Evolutionary conservation across 345 rosid genomes (phyloP).

Genomic region (Theobroma cacao): DNA sequence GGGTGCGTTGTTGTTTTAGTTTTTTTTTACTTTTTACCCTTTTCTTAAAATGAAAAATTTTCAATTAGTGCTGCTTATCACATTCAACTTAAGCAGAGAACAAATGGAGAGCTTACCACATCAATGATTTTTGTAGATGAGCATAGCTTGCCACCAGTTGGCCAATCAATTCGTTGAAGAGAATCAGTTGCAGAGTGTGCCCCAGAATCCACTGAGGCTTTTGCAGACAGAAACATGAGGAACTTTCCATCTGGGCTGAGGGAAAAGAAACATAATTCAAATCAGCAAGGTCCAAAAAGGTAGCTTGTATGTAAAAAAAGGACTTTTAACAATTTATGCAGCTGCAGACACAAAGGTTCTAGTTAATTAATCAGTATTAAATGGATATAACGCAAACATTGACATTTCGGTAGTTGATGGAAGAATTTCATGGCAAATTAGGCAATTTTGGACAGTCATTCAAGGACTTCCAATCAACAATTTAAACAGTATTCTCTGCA

Average conservation of each 20-base stretch:
- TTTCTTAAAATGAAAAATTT: neutral
- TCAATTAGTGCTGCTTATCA: neutral
- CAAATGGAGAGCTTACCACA: constrained; percentile 53
- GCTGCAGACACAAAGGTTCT: neutral
- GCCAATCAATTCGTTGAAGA: constrained; percentile 82
- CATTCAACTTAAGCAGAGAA: neutral
- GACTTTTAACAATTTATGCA: neutral
- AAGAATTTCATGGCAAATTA: neutral
- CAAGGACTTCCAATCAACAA: neutral
- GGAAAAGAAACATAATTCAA: constrained; percentile 18
- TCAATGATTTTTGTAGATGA: constrained; percentile 47
- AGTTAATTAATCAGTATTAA: constrained; percentile 1
- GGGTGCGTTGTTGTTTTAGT: too few relatives aligned
- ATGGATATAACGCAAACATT: neutral
- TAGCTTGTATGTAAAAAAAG: neutral
- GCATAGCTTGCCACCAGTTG: constrained; percentile 40
- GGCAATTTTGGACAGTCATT: neutral
- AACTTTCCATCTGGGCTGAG: constrained; percentile 81
- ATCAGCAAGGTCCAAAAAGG: constrained; percentile 6
- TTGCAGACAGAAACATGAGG: constrained; percentile 72
- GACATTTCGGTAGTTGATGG: neutral
- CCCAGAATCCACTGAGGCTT: constrained; percentile 76
- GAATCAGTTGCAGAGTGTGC: constrained; percentile 71
- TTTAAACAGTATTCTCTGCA: neutral
- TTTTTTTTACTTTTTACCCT: too few relatives aligned